These are phyloP conservation scores for Fusarium albidum DNA, from an alignment of 2,329 filamentous ascomycete species.

Conservation along the genomic window DNA sequence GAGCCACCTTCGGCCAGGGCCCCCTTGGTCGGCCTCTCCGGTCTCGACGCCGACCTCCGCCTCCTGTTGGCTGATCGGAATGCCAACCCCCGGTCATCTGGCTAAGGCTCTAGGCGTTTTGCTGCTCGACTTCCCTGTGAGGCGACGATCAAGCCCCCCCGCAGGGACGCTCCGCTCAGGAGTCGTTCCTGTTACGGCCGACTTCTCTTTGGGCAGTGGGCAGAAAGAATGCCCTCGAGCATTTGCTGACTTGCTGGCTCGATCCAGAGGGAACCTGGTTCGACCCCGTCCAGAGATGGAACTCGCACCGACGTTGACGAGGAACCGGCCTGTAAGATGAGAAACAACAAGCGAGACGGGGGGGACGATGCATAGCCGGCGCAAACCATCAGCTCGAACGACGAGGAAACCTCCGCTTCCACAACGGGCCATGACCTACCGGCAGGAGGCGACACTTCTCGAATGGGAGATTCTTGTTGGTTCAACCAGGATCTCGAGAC, in stretches of 20 bases:
- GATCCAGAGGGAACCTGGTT: not conserved
- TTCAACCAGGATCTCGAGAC: not conserved
- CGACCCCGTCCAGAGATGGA: not conserved
- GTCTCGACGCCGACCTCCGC: slow-evolving; percentile 1
- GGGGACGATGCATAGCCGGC: not conserved
- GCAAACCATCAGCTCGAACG: slow-evolving; percentile 1
- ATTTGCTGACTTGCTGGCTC: not conserved
- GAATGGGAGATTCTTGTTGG: slow-evolving; percentile 1
- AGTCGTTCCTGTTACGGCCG: not conserved
- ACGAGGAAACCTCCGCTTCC: not conserved
- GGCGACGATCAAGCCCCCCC: slow-evolving; percentile 8
- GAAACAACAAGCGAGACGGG: slow-evolving; percentile 6
- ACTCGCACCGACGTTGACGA: not conserved
- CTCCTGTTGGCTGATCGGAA: slow-evolving; percentile 7
- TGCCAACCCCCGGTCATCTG: not conserved
- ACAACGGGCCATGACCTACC: slow-evolving; percentile 8
- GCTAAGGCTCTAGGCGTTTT: slow-evolving; percentile 4
- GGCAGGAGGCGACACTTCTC: slow-evolving; percentile 10
- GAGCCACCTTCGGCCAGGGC: slow-evolving; percentile 2
- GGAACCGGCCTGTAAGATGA: not conserved
- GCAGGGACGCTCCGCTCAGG: slow-evolving; percentile 1
- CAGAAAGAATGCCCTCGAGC: not conserved
- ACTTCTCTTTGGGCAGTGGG: not conserved
- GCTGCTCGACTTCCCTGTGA: not conserved
- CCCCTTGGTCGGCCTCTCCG: not conserved